Percentiles rank a stretch among this genome's conserved stretches.
These are phyloP conservation scores for Candida vaughaniae DNA, from an alignment of 805 yeast species.

Conservation along the genomic window DNA sequence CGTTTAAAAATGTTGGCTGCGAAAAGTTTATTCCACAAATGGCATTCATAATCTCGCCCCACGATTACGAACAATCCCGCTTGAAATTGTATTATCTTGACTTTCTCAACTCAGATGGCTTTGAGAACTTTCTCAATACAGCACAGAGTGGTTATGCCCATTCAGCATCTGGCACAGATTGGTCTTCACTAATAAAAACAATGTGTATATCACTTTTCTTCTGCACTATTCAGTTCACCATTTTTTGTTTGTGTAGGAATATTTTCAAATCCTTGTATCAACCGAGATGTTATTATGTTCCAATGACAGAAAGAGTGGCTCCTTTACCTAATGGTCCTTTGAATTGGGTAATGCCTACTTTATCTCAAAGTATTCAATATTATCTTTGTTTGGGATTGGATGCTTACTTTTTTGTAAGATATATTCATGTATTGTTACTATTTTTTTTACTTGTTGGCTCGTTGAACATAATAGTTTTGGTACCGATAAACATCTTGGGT, in stretches of 20 bases:
- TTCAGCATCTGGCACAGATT: conserved; percentile 54
- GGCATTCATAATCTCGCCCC: conserved; percentile 6
- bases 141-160: conserved; percentile 62
- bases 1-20: neutral
- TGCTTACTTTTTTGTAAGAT: conserved; percentile 71
- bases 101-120: conserved; percentile 25
- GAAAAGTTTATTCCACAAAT: neutral
- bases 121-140: conserved; percentile 46
- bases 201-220: conserved; percentile 52
- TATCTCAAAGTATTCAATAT: conserved; percentile 38
- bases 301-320: conserved; percentile 35
- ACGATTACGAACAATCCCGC: conserved; percentile 22
- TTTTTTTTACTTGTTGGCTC: conserved; percentile 54
- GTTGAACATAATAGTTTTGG: conserved; percentile 54
- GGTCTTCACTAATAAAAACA: conserved; percentile 55
- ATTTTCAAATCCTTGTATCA: conserved; percentile 48
- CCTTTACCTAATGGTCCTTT: conserved; percentile 45
- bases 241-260: conserved; percentile 37
- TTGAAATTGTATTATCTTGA: conserved; percentile 28
- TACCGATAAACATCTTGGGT: conserved; percentile 62
- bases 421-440: conserved; percentile 48
- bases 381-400: conserved; percentile 64
- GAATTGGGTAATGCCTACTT: conserved; percentile 53
- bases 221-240: conserved; percentile 51
- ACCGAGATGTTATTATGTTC: conserved; percentile 49